Evolutionary conservation across 2,329 filamentous ascomycete species (phyloP).

Genomic region (Colletotrichum spinosum): DNA sequence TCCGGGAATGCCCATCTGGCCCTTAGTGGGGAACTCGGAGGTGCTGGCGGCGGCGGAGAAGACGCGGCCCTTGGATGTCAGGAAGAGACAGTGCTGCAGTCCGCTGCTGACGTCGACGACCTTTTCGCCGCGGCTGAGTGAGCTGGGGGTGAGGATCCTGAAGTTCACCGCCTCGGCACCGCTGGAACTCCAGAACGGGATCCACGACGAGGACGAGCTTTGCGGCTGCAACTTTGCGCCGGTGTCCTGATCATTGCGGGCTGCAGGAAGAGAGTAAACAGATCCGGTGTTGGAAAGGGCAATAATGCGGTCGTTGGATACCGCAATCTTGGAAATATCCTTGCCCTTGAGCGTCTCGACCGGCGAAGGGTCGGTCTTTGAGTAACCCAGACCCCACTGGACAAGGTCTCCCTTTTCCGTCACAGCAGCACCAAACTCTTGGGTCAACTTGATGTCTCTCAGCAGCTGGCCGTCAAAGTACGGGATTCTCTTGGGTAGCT

Average conservation of each 20-base stretch:
- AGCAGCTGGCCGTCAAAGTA: constrained; percentile 89
- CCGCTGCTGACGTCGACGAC: constrained; percentile 81
- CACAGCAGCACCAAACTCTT: constrained; percentile 86
- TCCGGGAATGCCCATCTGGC: constrained; percentile 89
- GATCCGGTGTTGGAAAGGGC: constrained; percentile 79
- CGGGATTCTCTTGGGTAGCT: constrained; percentile 79
- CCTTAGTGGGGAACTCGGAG: constrained; percentile 81
- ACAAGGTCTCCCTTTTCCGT: constrained; percentile 88
- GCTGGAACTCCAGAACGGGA: constrained; percentile 74
- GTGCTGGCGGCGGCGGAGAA: constrained; percentile 89
- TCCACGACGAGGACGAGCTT: constrained; percentile 68
- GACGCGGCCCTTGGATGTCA: constrained; percentile 86
- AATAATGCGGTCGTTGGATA: constrained; percentile 87
- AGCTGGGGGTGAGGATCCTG: constrained; percentile 74
- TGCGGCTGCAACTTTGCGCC: constrained; percentile 73
- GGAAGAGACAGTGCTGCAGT: constrained; percentile 85
- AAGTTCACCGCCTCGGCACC: constrained; percentile 69
- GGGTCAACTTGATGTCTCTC: constrained; percentile 87
- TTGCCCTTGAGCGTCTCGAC: constrained; percentile 82
- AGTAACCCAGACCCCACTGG: constrained; percentile 89
- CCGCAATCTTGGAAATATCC: constrained; percentile 78
- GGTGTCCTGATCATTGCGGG: constrained; percentile 75
- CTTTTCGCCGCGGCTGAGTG: constrained; percentile 76
- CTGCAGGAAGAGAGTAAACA: constrained; percentile 87
- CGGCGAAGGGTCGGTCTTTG: constrained; percentile 72